Percentiles rank a stretch among this genome's conserved stretches.
Conservation (phyloP, 768 basidiomycete species). For the Tricholomella constricta region DNA sequence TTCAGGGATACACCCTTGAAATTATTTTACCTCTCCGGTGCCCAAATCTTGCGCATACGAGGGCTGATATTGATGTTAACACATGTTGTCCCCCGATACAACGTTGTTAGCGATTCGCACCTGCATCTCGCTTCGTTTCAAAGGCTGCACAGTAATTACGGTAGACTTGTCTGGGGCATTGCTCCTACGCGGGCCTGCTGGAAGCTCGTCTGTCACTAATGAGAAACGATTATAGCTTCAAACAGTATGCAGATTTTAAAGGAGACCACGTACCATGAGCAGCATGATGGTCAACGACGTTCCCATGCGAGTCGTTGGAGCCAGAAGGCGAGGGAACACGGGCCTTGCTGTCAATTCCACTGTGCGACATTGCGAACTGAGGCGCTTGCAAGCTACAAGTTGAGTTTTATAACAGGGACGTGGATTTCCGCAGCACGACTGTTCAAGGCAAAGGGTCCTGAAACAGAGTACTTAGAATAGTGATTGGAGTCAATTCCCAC, state of each 20-base stretch:
- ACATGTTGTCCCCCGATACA: background rate
- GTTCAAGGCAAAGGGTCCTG: too few relatives aligned
- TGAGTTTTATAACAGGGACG: too few relatives aligned
- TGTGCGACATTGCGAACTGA: slow-evolving; percentile 20
- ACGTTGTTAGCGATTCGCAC: slow-evolving; percentile 34
- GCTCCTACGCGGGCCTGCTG: slow-evolving; percentile 35
- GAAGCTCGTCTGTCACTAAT: slow-evolving; percentile 67
- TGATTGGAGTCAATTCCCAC: too few relatives aligned
- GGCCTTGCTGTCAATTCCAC: slow-evolving; percentile 52
- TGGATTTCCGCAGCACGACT: too few relatives aligned
- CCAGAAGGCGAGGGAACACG: slow-evolving; percentile 46
- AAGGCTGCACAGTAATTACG: slow-evolving; percentile 80
- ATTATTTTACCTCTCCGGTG: slow-evolving; percentile 47
- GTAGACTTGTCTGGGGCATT: slow-evolving; percentile 31
- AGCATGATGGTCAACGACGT: slow-evolving; percentile 75
- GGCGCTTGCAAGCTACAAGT: background rate
- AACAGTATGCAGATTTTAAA: slow-evolving; percentile 15
- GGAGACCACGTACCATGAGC: slow-evolving; percentile 65
- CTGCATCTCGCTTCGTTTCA: slow-evolving; percentile 89
- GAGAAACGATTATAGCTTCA: background rate
- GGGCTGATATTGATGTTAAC: slow-evolving; percentile 48
- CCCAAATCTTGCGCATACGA: slow-evolving; percentile 93
- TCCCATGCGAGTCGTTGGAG: slow-evolving; percentile 43
- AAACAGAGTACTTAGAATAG: too few relatives aligned
- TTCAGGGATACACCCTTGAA: background rate